Percentiles rank a stretch among this genome's conserved stretches.
phyloP scores from a whole-genome alignment of 129 eudicot genomes.

The Cynara cardunculus region DNA sequence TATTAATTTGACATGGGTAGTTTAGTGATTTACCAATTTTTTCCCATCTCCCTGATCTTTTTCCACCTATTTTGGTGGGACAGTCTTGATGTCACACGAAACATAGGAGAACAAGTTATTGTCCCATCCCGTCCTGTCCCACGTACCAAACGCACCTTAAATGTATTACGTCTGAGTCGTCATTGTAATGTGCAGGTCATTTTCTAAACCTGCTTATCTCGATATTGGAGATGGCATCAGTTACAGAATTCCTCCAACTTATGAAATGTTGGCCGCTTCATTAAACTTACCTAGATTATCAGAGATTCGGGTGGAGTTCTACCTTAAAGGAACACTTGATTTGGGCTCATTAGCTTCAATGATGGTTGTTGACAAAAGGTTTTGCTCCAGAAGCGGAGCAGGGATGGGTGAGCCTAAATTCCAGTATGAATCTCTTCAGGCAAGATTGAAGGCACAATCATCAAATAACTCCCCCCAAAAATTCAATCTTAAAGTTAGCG shows the following conservation, averaged over 20 bases:
- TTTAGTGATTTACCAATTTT: background rate
- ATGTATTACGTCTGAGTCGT: background rate
- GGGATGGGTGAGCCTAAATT: slow-evolving; percentile 63
- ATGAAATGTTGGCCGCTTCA: slow-evolving; percentile 58
- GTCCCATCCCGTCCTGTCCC: background rate
- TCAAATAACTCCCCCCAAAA: slow-evolving; percentile 35
- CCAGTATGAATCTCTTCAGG: slow-evolving; percentile 73
- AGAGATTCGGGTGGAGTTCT: slow-evolving; percentile 63
- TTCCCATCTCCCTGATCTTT: too few species aligned
- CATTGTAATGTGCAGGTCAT: slow-evolving; percentile 39
- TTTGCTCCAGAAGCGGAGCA: slow-evolving; percentile 40
- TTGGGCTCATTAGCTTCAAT: slow-evolving; percentile 81
- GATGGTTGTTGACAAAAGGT: slow-evolving; percentile 63
- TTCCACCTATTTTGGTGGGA: background rate
- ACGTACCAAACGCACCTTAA: background rate
- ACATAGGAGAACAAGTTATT: background rate
- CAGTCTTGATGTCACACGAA: background rate
- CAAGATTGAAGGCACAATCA: slow-evolving; percentile 50
- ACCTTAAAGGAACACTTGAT: slow-evolving; percentile 77
- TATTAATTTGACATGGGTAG: background rate
- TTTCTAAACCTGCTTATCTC: slow-evolving; percentile 52
- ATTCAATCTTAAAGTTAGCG: slow-evolving; percentile 58
- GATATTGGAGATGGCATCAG: slow-evolving; percentile 70
- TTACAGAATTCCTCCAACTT: slow-evolving; percentile 72
- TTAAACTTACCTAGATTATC: slow-evolving; percentile 65